Evolutionary conservation across 192 early-diverging fungal species (phyloP), one percentile per base, ranked within the genome.

Genomic region (Backusella westeae): DNA sequence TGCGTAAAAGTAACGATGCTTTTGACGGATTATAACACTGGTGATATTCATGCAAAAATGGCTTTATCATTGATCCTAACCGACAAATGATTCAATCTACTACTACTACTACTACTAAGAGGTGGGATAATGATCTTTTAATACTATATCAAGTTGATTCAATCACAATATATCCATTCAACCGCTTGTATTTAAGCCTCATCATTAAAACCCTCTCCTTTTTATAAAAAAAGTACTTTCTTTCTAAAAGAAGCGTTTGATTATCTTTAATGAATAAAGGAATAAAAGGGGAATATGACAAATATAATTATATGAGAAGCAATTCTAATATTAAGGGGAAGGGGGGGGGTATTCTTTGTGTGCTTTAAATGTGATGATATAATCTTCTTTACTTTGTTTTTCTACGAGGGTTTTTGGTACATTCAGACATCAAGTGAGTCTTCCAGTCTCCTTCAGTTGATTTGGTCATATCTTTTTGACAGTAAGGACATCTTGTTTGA

Each of bases 381-480:
- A 32, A 29, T 35, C 36, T 67, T 69, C 19, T 38, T 69, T 69
- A 69, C 36, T 69, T 69, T 69, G 68, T n/a, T 23, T 39, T 71
- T 23, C 52, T 34, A 26, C 77, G 65, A 35, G 77, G 56, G 79
- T 85, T 93, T 68, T 78, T 85, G 1, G 87, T 83, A 72, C 91
- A 93, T 32, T 92, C 92, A 36, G 56, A 38, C n/a, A 91, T 63
- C 14, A 94, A 77, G 83, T 94, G 93, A 53, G 73, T 26, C 44
- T 89, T 91, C 93, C 92, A 92, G 3, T 86, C 84, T 29, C 79
- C 80, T 49, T 93, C 92, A 2, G 84, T 86, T 26, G 81, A 84
- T 6, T 81, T 83, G 6, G 77, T 73, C 75, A 91, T 87, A 35
- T 92, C 80, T 19, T 91, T 90, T 41, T 80, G 86, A 80, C 92